Evolutionary conservation across 495 filamentous ascomycete genomes (phyloP), one percentile per base, ranked within the genome.

Genomic region (Penicillium mononematosum): DNA sequence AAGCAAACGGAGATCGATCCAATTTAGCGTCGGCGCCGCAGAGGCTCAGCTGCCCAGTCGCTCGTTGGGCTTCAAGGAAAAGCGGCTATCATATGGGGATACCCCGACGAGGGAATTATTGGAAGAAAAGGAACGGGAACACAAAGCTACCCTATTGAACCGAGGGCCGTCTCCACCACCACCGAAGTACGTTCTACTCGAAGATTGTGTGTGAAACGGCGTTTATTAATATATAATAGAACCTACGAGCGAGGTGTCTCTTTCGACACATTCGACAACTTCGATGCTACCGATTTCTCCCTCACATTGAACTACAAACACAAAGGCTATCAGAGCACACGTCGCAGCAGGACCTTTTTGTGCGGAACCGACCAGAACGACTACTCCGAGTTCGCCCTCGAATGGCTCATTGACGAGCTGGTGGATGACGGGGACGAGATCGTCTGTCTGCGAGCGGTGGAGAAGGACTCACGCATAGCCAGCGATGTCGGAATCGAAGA

Each of bases 371-470:
- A 98, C 70, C 88, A 95, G 67, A 94, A 98, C 63, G 85, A 90
- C 55, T 98, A 98, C 73, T 96, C 93, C 19, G 92, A 97, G 47
- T 95, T 91, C 75, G 94, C 94, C 9, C 79, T 98, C 12, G 86
- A 95, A 68, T 98, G 92, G 91, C 81, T 97, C 46, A 82, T 98
- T 27, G 91, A 95, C 65, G 92, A 96, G 67, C 78, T 98, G 59
- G 92, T 97, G 20, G 93, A 97, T 64, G 94, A 98, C 70, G 94
- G 95, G 11, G 94, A 98, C 66, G 90, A 98, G 73, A 89, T 98
- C 50, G 87, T 98, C 34, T 98, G 94, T 72, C 81, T 98, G 39
- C 81, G 91, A 32, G 94, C 96, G 6, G 82, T 98, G 39, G 93
- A 96, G 63, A 93, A 87, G 66, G 88, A 94, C 60, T 83, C 86